These are phyloP conservation scores for Eutypa lata DNA, from an alignment of 2,329 filamentous ascomycete genomes.

Conservation along the genomic window DNA sequence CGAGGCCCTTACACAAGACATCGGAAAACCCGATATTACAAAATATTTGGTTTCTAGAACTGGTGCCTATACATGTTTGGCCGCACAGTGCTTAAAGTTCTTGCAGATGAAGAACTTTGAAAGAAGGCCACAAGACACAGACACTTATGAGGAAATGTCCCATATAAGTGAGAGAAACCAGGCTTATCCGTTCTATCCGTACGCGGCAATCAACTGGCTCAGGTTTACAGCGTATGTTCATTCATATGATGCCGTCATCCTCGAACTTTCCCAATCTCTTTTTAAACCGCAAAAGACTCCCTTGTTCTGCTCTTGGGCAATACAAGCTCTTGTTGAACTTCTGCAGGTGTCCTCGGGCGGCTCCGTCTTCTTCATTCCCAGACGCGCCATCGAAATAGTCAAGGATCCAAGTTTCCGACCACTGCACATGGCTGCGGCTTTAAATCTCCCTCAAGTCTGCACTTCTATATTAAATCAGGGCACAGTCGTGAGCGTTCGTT, in stretches of 20 bases:
- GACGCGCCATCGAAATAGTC: too few relatives aligned
- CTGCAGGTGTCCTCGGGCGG: too few relatives aligned
- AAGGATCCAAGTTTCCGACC: too few relatives aligned
- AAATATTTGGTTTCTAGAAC: constrained; percentile 8
- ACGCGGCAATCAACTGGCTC: not conserved
- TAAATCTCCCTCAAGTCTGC: too few relatives aligned
- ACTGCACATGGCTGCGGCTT: too few relatives aligned
- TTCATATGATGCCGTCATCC: not conserved
- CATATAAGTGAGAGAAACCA: not conserved
- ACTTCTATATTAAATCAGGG: too few relatives aligned
- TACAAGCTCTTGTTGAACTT: too few relatives aligned
- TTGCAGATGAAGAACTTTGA: constrained; percentile 14
- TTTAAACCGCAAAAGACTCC: not conserved
- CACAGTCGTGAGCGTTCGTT: too few relatives aligned
- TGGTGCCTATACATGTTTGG: constrained; percentile 1
- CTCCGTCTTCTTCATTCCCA: too few relatives aligned
- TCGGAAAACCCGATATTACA: too few relatives aligned
- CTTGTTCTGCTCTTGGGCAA: too few relatives aligned
- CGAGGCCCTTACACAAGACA: constrained; percentile 3
- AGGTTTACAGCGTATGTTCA: not conserved
- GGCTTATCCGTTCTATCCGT: not conserved
- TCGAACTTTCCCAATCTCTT: not conserved
- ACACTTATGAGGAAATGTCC: not conserved
- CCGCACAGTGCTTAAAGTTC: constrained; percentile 9
- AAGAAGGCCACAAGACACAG: too few relatives aligned